phyloP scores from a whole-genome alignment of 176 grass and related monocot species.

The Guadua angustifolia region DNA sequence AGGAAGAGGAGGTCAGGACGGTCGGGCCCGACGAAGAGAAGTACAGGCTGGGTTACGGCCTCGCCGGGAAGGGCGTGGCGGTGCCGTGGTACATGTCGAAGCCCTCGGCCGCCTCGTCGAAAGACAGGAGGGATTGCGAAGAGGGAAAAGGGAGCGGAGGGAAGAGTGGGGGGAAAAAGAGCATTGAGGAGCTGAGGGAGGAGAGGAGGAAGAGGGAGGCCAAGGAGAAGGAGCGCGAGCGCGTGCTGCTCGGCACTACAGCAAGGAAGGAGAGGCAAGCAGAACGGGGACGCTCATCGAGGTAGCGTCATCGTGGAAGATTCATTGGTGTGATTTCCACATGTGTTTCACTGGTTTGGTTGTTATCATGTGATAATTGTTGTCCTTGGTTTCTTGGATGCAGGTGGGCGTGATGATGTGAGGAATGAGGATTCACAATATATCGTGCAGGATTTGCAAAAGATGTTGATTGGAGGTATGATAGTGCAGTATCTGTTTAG shows the following conservation, averaged over 20 bases:
- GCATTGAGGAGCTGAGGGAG: conserved; percentile 68
- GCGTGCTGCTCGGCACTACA: conserved; percentile 28
- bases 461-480: conserved; percentile 23
- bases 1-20: conserved; percentile 64
- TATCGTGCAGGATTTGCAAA: not conserved
- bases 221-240: conserved; percentile 68
- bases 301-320: conserved; percentile 41
- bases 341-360: not conserved
- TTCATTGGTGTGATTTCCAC: not conserved
- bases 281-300: conserved; percentile 36
- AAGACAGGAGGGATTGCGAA: conserved; percentile 21
- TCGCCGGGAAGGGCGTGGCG: conserved; percentile 82
- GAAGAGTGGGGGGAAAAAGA: conserved; percentile 68
- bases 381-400: not conserved
- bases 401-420: conserved; percentile 43
- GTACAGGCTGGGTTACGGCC: conserved; percentile 82
- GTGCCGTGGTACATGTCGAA: conserved; percentile 76
- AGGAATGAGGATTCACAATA: not conserved
- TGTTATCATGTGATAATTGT: not conserved
- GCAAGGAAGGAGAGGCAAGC: conserved; percentile 41
- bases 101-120: conserved; percentile 29
- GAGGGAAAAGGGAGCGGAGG: conserved; percentile 36
- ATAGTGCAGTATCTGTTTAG: not conserved
- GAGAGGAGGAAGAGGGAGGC: conserved; percentile 75
- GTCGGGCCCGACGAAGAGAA: conserved; percentile 90